Conservation (phyloP, 2,329 filamentous ascomycete species). For the Aspergillus flavus region DNA sequence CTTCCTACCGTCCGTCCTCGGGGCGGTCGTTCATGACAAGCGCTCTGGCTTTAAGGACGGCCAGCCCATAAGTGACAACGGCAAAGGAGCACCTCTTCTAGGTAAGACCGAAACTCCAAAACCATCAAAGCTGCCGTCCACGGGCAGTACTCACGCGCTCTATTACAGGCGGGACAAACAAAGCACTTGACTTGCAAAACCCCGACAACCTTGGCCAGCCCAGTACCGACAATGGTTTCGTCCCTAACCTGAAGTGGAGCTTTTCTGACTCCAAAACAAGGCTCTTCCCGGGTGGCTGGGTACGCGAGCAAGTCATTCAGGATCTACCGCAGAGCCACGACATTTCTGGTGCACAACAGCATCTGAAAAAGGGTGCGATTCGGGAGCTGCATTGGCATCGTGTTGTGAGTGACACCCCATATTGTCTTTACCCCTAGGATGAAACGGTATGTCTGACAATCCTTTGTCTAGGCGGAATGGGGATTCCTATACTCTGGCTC, state of each 20-base stretch:
- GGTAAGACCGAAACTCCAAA: constrained; percentile 34
- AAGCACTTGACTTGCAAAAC: not conserved
- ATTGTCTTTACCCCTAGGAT: fast-evolving
- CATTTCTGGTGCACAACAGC: constrained; percentile 69
- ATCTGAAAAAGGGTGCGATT: constrained; percentile 63
- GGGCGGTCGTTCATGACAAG: constrained; percentile 11
- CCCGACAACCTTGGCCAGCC: constrained; percentile 65
- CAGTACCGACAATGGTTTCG: constrained; percentile 63
- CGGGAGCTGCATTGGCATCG: not conserved
- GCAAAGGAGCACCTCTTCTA: constrained; percentile 55
- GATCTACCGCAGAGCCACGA: constrained; percentile 68
- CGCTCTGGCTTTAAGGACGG: constrained; percentile 51
- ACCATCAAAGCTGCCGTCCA: not conserved
- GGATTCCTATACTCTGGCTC: constrained; percentile 48
- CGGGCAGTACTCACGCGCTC: not conserved
- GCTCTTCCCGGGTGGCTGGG: constrained; percentile 66
- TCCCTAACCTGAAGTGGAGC: constrained; percentile 70
- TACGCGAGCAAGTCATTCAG: constrained; percentile 66
- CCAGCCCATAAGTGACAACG: constrained; percentile 57
- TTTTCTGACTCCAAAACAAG: constrained; percentile 69
- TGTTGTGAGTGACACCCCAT: not conserved
- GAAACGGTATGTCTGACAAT: not conserved
- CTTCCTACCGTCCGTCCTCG: not conserved
- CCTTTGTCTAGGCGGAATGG: not conserved
- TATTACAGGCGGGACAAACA: not conserved